phyloP scores from a whole-genome alignment of 2,329 filamentous ascomycete genomes.

The Berkeleyomyces rouxiae region DNA sequence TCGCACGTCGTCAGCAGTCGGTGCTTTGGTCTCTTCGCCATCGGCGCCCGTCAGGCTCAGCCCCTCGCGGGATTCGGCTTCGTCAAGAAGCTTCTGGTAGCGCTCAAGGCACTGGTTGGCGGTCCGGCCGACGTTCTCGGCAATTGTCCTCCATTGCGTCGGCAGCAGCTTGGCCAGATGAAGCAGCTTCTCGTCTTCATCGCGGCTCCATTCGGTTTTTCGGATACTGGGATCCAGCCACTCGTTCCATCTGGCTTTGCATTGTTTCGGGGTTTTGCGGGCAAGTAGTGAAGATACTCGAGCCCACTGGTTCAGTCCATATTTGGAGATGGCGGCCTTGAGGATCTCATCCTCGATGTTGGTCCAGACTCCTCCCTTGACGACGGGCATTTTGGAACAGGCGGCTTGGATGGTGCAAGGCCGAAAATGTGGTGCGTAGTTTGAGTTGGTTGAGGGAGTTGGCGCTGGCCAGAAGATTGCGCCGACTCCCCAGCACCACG shows the following conservation, averaged over 20 bases:
- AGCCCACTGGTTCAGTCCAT: slow-evolving; percentile 94
- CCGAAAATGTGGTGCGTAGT: neutral
- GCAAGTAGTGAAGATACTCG: slow-evolving; percentile 93
- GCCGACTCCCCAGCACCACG: too few species aligned
- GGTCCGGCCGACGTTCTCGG: slow-evolving; percentile 87
- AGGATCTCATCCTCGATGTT: slow-evolving; percentile 89
- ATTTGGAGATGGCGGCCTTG: slow-evolving; percentile 87
- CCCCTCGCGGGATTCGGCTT: slow-evolving; percentile 81
- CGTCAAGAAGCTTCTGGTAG: slow-evolving; percentile 90
- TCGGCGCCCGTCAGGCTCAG: slow-evolving; percentile 72
- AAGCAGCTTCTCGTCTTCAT: slow-evolving; percentile 93
- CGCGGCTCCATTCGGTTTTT: slow-evolving; percentile 97
- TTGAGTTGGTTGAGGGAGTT: neutral
- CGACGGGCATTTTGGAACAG: slow-evolving; percentile 41
- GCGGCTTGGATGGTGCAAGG: neutral
- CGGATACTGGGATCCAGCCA: slow-evolving; percentile 97
- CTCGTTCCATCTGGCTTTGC: slow-evolving; percentile 96
- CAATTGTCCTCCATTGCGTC: slow-evolving; percentile 97
- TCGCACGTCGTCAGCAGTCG: slow-evolving; percentile 82
- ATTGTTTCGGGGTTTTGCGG: slow-evolving; percentile 96
- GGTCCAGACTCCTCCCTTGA: slow-evolving; percentile 60
- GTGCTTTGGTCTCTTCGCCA: slow-evolving; percentile 72
- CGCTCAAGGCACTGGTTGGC: slow-evolving; percentile 94
- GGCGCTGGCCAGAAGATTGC: too few species aligned
- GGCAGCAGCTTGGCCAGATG: slow-evolving; percentile 97